Base-by-base conservation (phyloP, 306 rosid species). In the Glycine soja region DNA sequence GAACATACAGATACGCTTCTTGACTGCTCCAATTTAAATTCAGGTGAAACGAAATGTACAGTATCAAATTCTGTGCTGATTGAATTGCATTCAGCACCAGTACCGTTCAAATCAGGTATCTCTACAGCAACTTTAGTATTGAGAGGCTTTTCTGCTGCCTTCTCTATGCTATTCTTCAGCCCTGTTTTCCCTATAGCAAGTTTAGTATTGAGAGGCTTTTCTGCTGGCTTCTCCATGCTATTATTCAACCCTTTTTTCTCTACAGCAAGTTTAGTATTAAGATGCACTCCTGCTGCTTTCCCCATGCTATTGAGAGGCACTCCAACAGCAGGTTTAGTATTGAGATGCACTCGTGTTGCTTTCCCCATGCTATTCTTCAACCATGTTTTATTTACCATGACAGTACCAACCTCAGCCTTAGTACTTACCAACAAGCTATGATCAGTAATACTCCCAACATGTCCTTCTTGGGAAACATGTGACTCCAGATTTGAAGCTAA, bases 51-150 rank as follows among this genome's bases (percentile, higher is more conserved):
- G 38, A 85, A 54, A 9, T 83, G 85, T 48, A 62, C 80, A 79
- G 73, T 83, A 66, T 68, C 84, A 46, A 15, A 50, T 80, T 85
- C 87, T 74, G 84, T 85, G 45, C 78, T 79, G 3, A 57, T 32
- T 36, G 89, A 72, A 70, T 68, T 76, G 50, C 80, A 48, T 58
- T 91, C 97, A 40, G 62, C 32, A 45, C 78, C 77, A 64, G 68
- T 77, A 76, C 88, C 86, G 53, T 96, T 96, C 82, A 92, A 87
- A 88, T 93, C 99, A 8, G 97, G 97, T 57, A 92, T 85, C 67
- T 69, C 77, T 3, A 71, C 52, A 71, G 83, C 57, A n/a, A 30
- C 67, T 63, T 72, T 66, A 57, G 51, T 67, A 74, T 77, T 75
- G 15, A 56, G 80, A 81, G 53, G 83, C 53, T 59, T 69, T 42